These are phyloP conservation scores for Kluyveromyces lactis DNA, from an alignment of 805 yeast genomes.

Conservation along the genomic window DNA sequence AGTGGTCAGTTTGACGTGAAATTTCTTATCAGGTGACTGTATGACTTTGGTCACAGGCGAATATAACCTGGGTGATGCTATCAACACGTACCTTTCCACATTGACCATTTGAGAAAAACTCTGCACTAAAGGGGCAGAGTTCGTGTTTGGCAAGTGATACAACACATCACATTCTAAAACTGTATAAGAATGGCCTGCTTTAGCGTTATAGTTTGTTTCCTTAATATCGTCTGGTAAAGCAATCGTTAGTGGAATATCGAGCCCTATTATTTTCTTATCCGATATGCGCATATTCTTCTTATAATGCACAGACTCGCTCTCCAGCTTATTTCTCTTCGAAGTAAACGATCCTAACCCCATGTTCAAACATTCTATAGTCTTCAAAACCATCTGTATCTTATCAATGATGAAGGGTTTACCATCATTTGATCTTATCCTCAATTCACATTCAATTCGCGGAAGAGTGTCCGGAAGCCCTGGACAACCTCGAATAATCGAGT, in stretches of 20 bases:
- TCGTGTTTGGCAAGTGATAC: constrained; percentile 7
- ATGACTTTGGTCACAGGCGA: constrained; percentile 40
- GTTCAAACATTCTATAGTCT: constrained; percentile 42
- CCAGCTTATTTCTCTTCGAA: constrained; percentile 17
- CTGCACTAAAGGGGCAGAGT: constrained; percentile 6
- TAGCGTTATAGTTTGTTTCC: constrained; percentile 42
- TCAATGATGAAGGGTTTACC: constrained; percentile 41
- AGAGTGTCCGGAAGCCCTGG: constrained; percentile 58
- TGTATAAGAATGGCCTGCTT: constrained; percentile 43
- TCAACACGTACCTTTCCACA: constrained; percentile 46
- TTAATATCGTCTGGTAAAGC: constrained; percentile 46
- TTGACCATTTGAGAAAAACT: constrained; percentile 32
- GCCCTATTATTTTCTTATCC: constrained; percentile 37
- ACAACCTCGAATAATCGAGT: constrained; percentile 52
- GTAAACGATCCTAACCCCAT: constrained; percentile 18
- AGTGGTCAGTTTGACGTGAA: constrained; percentile 37
- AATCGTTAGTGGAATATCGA: constrained; percentile 52
- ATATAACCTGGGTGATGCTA: constrained; percentile 49
- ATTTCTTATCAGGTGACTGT: constrained; percentile 41
- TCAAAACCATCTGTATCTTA: constrained; percentile 40
- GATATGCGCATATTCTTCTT: constrained; percentile 31
- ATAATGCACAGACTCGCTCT: constrained; percentile 24
- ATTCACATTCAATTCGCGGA: constrained; percentile 52
- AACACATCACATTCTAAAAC: constrained; percentile 30
- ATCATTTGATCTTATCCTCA: constrained; percentile 45